phyloP scores from a whole-genome alignment of 2,329 filamentous ascomycete genomes.

The Podosphaera xanthii region DNA sequence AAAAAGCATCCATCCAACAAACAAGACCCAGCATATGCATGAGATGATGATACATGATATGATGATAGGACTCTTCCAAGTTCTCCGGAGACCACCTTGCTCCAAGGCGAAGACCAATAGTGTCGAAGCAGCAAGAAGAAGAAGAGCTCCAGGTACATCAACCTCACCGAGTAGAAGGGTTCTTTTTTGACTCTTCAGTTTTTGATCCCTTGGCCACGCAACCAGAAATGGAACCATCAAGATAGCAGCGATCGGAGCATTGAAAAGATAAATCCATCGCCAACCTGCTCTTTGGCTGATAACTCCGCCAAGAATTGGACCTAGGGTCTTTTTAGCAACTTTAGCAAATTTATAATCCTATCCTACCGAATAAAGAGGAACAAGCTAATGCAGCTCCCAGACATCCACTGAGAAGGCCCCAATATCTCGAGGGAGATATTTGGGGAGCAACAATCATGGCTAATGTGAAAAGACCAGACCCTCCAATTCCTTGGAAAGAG shows the following conservation, averaged over 20 bases:
- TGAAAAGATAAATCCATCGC: conserved; percentile 2
- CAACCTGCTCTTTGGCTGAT: conserved; percentile 8
- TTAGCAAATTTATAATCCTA: background rate
- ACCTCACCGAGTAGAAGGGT: conserved; percentile 1
- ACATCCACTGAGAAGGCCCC: background rate
- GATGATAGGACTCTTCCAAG: conserved; percentile 21
- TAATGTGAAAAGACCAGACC: conserved; percentile 18
- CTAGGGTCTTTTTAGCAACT: conserved; percentile 2
- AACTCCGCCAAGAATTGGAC: conserved; percentile 10
- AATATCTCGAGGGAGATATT: background rate
- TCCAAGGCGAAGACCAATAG: conserved; percentile 25
- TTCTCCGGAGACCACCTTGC: conserved; percentile 20
- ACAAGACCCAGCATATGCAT: conserved; percentile 13
- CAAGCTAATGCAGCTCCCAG: conserved; percentile 1
- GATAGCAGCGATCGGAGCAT: background rate
- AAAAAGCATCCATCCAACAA: conserved; percentile 14
- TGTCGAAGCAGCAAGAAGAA: conserved; percentile 20
- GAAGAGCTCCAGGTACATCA: conserved; percentile 9
- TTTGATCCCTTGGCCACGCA: background rate
- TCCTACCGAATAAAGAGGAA: background rate
- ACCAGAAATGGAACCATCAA: background rate
- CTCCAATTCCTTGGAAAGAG: conserved; percentile 15
- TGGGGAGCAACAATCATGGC: conserved; percentile 3
- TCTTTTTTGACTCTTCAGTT: background rate
- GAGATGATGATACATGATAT: conserved; percentile 14